Base-by-base conservation (phyloP, 371 early-diverging fungal species). In the Mortierella sp. region DNA sequence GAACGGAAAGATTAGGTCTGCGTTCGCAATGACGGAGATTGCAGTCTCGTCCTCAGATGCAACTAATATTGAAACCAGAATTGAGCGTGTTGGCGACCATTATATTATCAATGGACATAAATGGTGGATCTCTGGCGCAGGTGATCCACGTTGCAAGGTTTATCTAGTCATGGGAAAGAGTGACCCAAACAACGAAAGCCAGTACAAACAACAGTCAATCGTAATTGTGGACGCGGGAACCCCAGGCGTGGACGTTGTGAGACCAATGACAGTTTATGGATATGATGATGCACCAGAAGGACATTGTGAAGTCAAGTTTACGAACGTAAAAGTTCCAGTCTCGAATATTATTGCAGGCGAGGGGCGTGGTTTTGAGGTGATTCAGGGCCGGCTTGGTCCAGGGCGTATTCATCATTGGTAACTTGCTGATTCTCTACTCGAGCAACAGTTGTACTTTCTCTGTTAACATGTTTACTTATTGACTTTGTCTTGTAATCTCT, bases 1-100 rank as follows among this genome's bases (percentile, higher is more conserved):
- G 85, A 87, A 92, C 33, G 97, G 97, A 64, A 86, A 92, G 86
- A 97, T 98, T 80, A 92, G 99, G 22, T 96, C 97, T 21, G 97
- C 97, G 13, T 98, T 98, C 86, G 97, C 97, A 69, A 98, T 98
- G 98, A 97, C 98, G 21, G 99, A 98, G 84, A 94, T 95, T 10
- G 87, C 80, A 0, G 97, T 97, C 22, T 97, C 99, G 2, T 95
- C 96, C 19, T 96, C 97, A 47, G 98, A 98, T 84, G 99, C 99
- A 0, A 96, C 97, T 75, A 97, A 97, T 86, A 97, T 98, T 70
- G 92, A 93, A 76, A 93, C 95, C 47, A 82, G 84, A 38, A 97
- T 97, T 70, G 87, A 85, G 74, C 89, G 90, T 52, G 84, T 87
- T 9, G 85, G 87, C 24, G 88, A 93, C 66, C 84, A 93, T 28